Conservation (phyloP, 2,329 filamentous ascomycete species). For the Ploettnerulaceae sp. region DNA sequence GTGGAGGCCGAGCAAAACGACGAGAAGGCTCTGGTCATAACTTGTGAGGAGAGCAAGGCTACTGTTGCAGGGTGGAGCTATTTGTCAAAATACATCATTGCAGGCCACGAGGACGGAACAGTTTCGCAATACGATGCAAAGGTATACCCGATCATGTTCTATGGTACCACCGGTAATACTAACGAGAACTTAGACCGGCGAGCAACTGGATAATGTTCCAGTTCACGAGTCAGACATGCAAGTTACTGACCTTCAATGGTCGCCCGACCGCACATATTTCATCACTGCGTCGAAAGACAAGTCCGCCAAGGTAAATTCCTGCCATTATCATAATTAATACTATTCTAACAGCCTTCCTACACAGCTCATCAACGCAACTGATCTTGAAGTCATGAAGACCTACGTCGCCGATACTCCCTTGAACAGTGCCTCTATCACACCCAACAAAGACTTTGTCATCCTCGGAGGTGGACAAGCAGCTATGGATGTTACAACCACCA, state of each 20-base stretch:
- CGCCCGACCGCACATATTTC: constrained; percentile 90
- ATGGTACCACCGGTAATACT: constrained; percentile 19
- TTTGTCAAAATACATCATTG: constrained; percentile 91
- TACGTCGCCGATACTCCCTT: constrained; percentile 90
- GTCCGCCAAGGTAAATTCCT: constrained; percentile 75
- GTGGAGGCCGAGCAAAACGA: constrained; percentile 77
- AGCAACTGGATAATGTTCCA: constrained; percentile 73
- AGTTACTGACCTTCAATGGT: constrained; percentile 92
- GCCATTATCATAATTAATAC: too few relatives aligned
- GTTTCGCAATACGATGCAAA: constrained; percentile 90
- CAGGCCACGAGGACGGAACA: constrained; percentile 93
- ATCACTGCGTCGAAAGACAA: constrained; percentile 99
- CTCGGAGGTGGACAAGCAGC: constrained; percentile 96
- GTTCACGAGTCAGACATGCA: constrained; percentile 76
- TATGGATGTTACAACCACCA: constrained; percentile 93
- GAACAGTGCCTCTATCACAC: constrained; percentile 90
- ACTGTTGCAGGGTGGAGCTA: constrained; percentile 97
- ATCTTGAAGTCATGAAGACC: constrained; percentile 89
- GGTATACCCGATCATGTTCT: constrained; percentile 45
- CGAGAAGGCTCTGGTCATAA: constrained; percentile 80
- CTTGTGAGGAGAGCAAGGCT: constrained; percentile 93
- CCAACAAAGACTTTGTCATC: constrained; percentile 96
- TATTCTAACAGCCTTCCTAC: constrained; percentile 8
- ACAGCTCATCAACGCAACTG: constrained; percentile 74
- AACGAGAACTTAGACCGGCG: constrained; percentile 57